These are phyloP conservation scores for Penicillium sp. DNA, from an alignment of 2,329 filamentous ascomycete species.

Conservation along the genomic window DNA sequence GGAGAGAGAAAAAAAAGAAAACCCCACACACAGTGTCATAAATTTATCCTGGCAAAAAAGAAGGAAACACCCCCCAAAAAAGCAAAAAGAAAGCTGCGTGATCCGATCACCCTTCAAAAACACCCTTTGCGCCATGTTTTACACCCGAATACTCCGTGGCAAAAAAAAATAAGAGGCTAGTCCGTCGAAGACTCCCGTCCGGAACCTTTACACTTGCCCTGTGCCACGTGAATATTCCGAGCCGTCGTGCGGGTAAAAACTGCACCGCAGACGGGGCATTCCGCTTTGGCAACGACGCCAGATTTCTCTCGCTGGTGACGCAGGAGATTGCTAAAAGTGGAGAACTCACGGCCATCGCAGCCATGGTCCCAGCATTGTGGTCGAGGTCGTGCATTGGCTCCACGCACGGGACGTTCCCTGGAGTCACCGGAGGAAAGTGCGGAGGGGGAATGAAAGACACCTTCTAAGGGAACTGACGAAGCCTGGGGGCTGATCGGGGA, in stretches of 20 bases:
- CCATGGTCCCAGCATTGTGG: conserved; percentile 97
- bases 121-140: too few relatives aligned
- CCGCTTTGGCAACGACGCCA: conserved; percentile 80
- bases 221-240: conserved; percentile 75
- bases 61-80: too few relatives aligned
- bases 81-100: too few relatives aligned
- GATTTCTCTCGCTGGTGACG: conserved; percentile 93
- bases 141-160: too few relatives aligned
- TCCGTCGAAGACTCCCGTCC: conserved; percentile 25
- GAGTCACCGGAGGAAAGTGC: conserved; percentile 12
- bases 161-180: conserved; percentile 8
- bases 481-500: conserved; percentile 23
- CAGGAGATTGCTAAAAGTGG: conserved; percentile 90
- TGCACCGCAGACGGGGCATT: conserved; percentile 83
- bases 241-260: conserved; percentile 88
- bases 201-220: conserved; percentile 81
- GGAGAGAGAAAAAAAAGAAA: background rate
- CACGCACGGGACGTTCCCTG: conserved; percentile 52
- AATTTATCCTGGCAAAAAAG: background rate
- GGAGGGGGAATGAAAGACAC: conserved; percentile 26
- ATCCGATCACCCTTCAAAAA: too few relatives aligned
- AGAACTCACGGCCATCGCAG: conserved; percentile 92
- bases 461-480: conserved; percentile 20
- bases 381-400: conserved; percentile 75
- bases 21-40: background rate